phyloP scores from a whole-genome alignment of 2,329 filamentous ascomycete genomes.

The Fusarium cyanostomum region DNA sequence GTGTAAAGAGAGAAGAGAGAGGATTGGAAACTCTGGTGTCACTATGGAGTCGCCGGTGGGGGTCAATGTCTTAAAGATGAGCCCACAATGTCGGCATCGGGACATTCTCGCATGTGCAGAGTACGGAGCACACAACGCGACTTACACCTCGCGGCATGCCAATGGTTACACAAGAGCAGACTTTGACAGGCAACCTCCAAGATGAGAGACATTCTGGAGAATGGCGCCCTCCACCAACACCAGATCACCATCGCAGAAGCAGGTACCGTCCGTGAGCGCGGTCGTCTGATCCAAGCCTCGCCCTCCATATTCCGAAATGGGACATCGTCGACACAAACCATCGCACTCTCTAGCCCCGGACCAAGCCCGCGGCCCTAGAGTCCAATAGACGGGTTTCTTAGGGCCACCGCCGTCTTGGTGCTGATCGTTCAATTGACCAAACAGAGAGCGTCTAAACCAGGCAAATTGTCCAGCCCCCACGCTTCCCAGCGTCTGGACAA shows the following conservation, averaged over 20 bases:
- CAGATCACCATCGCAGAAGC: slow-evolving; percentile 33
- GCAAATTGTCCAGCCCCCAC: slow-evolving; percentile 29
- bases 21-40: neutral
- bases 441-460: slow-evolving; percentile 4
- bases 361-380: neutral
- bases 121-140: neutral
- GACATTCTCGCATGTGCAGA: slow-evolving; percentile 1
- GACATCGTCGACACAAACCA: slow-evolving; percentile 8
- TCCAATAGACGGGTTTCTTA: slow-evolving; percentile 11
- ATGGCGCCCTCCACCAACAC: slow-evolving; percentile 25
- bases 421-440: slow-evolving; percentile 7
- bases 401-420: neutral
- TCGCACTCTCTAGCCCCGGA: slow-evolving; percentile 3
- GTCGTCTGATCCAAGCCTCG: slow-evolving; percentile 33
- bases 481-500: slow-evolving; percentile 1
- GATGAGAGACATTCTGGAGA: neutral
- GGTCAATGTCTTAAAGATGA: neutral
- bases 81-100: neutral
- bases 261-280: slow-evolving; percentile 39
- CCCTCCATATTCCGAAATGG: slow-evolving; percentile 14
- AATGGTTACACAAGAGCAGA: slow-evolving; percentile 3
- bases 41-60: slow-evolving; percentile 20
- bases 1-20: slow-evolving; percentile 10
- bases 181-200: slow-evolving; percentile 10
- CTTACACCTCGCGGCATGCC: slow-evolving; percentile 2